phyloP scores from a whole-genome alignment of 805 yeast species.

The Lachancea sp. region DNA sequence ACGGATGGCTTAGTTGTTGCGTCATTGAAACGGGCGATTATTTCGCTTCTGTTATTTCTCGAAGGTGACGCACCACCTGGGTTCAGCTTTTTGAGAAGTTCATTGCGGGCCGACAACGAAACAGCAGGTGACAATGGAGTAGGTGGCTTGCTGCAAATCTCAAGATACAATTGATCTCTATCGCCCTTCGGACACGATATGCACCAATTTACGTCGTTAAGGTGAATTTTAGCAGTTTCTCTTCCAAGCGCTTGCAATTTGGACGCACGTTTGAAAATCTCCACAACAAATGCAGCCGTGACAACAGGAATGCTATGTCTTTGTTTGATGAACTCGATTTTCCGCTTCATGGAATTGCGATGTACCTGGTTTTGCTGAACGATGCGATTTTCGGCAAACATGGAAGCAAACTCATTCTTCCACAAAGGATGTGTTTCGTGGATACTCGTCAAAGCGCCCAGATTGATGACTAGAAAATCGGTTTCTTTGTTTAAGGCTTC shows the following conservation, averaged over 20 bases:
- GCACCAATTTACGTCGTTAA: slow-evolving; percentile 31
- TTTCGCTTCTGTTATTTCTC: neutral
- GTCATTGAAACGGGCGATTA: neutral
- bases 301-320: slow-evolving; percentile 28
- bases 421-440: slow-evolving; percentile 23
- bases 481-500: slow-evolving; percentile 27
- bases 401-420: slow-evolving; percentile 27
- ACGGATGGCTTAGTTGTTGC: neutral
- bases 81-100: neutral
- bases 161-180: slow-evolving; percentile 18
- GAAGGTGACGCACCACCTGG: neutral
- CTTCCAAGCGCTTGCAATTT: slow-evolving; percentile 1
- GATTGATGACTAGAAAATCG: slow-evolving; percentile 27
- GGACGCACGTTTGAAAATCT: slow-evolving; percentile 16
- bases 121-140: neutral
- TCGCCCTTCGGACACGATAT: slow-evolving; percentile 29
- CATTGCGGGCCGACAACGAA: neutral
- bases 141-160: slow-evolving; percentile 7
- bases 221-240: slow-evolving; percentile 8
- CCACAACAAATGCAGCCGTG: slow-evolving; percentile 29
- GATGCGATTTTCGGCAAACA: slow-evolving; percentile 17
- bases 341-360: slow-evolving; percentile 30
- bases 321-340: slow-evolving; percentile 28
- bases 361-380: slow-evolving; percentile 21
- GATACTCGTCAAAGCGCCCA: slow-evolving; percentile 25